phyloP scores from a whole-genome alignment of 2,329 filamentous ascomycete species.

The Shiraia sp. region DNA sequence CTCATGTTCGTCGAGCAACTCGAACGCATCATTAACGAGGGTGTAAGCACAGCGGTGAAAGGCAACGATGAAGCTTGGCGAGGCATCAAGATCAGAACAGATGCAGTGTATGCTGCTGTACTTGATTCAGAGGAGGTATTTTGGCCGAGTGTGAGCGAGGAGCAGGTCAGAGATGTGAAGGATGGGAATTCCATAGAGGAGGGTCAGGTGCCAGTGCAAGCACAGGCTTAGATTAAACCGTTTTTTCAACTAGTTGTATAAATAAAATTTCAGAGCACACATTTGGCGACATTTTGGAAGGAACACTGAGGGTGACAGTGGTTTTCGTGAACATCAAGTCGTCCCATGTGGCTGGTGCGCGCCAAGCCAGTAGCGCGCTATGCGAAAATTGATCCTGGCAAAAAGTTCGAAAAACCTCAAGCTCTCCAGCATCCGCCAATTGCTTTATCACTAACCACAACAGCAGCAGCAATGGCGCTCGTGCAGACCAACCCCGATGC shows the following conservation, averaged over 20 bases:
- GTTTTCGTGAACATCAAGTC: no score
- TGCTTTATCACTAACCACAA: constrained; percentile 26
- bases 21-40: constrained; percentile 59
- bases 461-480: constrained; percentile 40
- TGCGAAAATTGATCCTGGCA: constrained; percentile 14
- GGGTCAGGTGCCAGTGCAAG: not conserved
- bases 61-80: constrained; percentile 22
- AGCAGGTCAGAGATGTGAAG: not conserved
- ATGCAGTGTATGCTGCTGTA: constrained; percentile 28
- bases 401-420: constrained; percentile 27
- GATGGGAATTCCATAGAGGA: constrained; percentile 1
- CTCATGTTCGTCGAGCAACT: constrained; percentile 61
- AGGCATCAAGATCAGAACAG: constrained; percentile 26
- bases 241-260: no score
- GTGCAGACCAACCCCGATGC: constrained; percentile 59
- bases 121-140: constrained; percentile 41
- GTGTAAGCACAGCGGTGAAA: constrained; percentile 22
- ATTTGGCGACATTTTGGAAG: no score
- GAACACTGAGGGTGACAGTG: no score
- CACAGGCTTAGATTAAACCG: not conserved
- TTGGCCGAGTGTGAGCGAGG: constrained; percentile 28
- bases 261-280: no score
- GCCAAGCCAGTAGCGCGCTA: no score
- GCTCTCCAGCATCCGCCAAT: constrained; percentile 29
- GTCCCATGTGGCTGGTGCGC: no score